These are phyloP conservation scores for Penicillium sp. DNA, from an alignment of 2,329 filamentous ascomycete genomes.

Conservation along the genomic window DNA sequence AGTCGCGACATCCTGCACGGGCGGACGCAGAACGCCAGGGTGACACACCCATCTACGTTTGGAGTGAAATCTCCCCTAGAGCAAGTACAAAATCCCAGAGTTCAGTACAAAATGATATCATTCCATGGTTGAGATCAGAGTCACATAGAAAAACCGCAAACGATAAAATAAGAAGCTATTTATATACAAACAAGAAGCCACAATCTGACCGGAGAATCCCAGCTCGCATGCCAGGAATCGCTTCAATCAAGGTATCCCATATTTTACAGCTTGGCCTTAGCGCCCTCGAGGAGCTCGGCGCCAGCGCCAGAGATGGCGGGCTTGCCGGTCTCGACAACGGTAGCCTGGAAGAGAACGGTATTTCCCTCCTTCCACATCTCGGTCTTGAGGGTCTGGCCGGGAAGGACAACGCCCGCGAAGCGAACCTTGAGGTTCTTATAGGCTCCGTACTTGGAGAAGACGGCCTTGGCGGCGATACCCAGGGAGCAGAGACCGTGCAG, in stretches of 20 bases:
- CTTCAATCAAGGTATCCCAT: slow-evolving; percentile 16
- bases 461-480: slow-evolving; percentile 84
- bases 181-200: slow-evolving; percentile 25
- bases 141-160: slow-evolving; percentile 3
- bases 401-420: slow-evolving; percentile 81
- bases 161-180: slow-evolving; percentile 13
- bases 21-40: neutral
- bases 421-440: slow-evolving; percentile 92
- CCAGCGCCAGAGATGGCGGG: slow-evolving; percentile 77
- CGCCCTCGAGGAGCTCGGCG: slow-evolving; percentile 64
- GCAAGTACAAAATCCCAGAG: neutral
- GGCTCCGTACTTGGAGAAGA: slow-evolving; percentile 76
- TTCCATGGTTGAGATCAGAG: neutral
- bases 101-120: neutral
- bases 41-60: neutral
- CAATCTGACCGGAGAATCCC: slow-evolving; percentile 15
- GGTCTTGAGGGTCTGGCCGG: slow-evolving; percentile 83
- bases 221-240: slow-evolving; percentile 18
- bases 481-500: slow-evolving; percentile 96
- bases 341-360: slow-evolving; percentile 78
- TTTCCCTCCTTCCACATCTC: slow-evolving; percentile 92
- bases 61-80: neutral
- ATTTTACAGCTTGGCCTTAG: slow-evolving; percentile 52
- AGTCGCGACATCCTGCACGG: neutral
- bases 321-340: slow-evolving; percentile 91